Conservation (phyloP, 1,139 yeast species). For the Pichia sp. region DNA sequence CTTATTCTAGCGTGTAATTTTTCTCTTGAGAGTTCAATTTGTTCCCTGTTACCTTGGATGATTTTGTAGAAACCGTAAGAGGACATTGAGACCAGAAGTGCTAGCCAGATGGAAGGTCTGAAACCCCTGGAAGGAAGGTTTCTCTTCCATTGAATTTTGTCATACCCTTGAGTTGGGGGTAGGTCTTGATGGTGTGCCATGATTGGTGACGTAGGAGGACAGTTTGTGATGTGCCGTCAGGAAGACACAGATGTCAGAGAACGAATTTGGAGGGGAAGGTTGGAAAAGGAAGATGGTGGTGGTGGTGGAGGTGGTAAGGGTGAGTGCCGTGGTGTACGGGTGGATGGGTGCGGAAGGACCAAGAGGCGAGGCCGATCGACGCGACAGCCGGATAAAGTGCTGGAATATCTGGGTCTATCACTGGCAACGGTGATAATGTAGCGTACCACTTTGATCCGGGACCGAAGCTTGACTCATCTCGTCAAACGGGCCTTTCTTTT, state of each 20-base stretch:
- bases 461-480: too few relatives aligned
- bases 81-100: constrained; percentile 56
- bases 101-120: constrained; percentile 66
- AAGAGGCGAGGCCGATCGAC: too few relatives aligned
- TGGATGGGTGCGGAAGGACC: neutral
- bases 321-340: neutral
- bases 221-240: neutral
- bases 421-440: too few relatives aligned
- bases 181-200: constrained; percentile 55
- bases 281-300: too few relatives aligned
- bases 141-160: constrained; percentile 85
- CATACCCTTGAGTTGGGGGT: constrained; percentile 86
- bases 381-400: too few relatives aligned
- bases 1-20: constrained; percentile 71
- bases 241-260: too few relatives aligned
- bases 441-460: too few relatives aligned
- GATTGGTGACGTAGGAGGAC: neutral
- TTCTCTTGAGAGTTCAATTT: constrained; percentile 71
- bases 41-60: constrained; percentile 66
- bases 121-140: constrained; percentile 81
- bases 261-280: neutral
- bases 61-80: constrained; percentile 68
- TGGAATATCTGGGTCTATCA: too few relatives aligned
- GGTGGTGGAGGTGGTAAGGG: too few relatives aligned
- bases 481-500: too few relatives aligned